phyloP scores from a whole-genome alignment of 1,139 yeast genomes.

The Diutina scorzettiae region DNA sequence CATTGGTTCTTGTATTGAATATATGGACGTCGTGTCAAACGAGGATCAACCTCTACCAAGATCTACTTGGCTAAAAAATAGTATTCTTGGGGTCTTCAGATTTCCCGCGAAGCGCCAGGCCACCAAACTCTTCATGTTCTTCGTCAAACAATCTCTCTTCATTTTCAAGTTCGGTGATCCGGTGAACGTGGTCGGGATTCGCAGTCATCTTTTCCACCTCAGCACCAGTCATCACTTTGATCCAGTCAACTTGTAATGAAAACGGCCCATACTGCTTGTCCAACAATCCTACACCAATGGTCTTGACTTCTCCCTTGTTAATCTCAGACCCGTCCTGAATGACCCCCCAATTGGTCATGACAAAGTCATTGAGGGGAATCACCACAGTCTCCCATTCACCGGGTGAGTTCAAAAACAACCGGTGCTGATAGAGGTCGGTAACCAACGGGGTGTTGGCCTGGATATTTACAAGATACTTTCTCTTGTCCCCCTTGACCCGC shows the following conservation, averaged over 20 bases:
- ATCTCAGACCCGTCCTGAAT: constrained; percentile 56
- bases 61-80: not conserved
- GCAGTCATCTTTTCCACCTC: constrained; percentile 29
- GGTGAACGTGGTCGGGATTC: not conserved
- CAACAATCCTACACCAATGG: constrained; percentile 69
- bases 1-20: no score
- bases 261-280: constrained; percentile 77
- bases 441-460: constrained; percentile 72
- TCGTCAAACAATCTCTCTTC: not conserved
- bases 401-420: constrained; percentile 60
- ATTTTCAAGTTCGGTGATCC: not conserved
- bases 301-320: constrained; percentile 54
- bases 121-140: not conserved
- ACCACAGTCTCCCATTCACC: constrained; percentile 81
- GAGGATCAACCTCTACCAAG: not conserved
- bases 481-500: constrained; percentile 62
- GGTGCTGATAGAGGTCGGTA: constrained; percentile 74
- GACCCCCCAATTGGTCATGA: constrained; percentile 73
- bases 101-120: not conserved
- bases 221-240: constrained; percentile 55
- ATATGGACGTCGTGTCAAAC: no score
- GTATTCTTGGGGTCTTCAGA: constrained; percentile 2
- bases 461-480: constrained; percentile 68
- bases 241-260: constrained; percentile 58
- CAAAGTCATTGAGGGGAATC: constrained; percentile 67